phyloP scores from a whole-genome alignment of 1,284 basidiomycete genomes.

The Cystobasidium slooffiae region DNA sequence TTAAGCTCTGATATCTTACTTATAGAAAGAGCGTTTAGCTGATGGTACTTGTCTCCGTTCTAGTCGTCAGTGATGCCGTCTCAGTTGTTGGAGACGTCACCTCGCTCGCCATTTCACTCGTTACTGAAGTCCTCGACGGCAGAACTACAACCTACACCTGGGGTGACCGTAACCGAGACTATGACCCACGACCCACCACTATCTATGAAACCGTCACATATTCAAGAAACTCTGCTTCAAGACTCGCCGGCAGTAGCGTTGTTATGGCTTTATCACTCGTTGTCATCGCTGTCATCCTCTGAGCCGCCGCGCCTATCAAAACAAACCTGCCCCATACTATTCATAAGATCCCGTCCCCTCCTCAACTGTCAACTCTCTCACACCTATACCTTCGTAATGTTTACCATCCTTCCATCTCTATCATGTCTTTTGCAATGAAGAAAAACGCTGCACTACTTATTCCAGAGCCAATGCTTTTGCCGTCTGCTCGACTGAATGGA shows the following conservation, averaged over 20 bases:
- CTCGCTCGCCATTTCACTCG: slow-evolving; percentile 14
- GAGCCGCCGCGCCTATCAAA: background rate
- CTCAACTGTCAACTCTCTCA: too few species aligned
- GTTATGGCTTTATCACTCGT: background rate
- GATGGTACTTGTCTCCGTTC: background rate
- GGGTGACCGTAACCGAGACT: slow-evolving; percentile 23
- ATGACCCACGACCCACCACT: slow-evolving; percentile 15
- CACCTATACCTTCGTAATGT: too few species aligned
- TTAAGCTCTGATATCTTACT: background rate
- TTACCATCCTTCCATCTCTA: too few species aligned
- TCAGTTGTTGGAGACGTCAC: slow-evolving; percentile 32
- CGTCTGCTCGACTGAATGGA: slow-evolving; percentile 18
- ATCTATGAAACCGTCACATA: slow-evolving; percentile 14
- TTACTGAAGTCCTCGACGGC: slow-evolving; percentile 9
- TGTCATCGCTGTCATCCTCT: background rate
- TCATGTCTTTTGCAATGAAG: too few species aligned
- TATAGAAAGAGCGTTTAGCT: background rate
- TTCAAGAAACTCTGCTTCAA: background rate
- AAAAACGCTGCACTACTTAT: background rate
- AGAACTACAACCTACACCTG: slow-evolving; percentile 22
- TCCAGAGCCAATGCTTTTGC: background rate
- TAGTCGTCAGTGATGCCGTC: slow-evolving; percentile 27
- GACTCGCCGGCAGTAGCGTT: background rate
- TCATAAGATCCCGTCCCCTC: background rate
- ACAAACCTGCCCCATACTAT: too few species aligned